Evolutionary conservation across 257 asterid species (phyloP).

Genomic region (Rubia yunnanensis): DNA sequence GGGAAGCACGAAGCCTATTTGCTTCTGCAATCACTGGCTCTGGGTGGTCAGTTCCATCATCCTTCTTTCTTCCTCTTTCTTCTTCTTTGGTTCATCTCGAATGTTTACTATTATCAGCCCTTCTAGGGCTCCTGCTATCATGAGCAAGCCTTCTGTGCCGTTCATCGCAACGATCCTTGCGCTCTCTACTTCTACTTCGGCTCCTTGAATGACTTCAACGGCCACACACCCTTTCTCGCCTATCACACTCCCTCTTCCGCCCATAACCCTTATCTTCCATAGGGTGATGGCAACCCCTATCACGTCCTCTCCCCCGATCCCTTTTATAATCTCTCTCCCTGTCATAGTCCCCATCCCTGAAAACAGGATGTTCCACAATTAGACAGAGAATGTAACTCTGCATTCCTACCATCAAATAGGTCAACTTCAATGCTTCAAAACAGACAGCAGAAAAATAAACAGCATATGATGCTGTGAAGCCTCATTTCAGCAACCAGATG

Average conservation of each 20-base stretch:
- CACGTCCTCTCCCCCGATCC: conserved; percentile 28
- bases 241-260: conserved; percentile 64
- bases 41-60: conserved; percentile 92
- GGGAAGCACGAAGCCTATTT: conserved; percentile 74
- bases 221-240: conserved; percentile 70
- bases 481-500: background rate
- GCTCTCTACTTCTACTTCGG: conserved; percentile 78
- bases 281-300: conserved; percentile 53
- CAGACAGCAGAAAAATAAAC: background rate
- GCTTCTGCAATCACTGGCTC: conserved; percentile 96
- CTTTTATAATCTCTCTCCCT: conserved; percentile 40
- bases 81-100: conserved; percentile 53
- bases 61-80: conserved; percentile 70
- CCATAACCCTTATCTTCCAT: conserved; percentile 72
- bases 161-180: conserved; percentile 63
- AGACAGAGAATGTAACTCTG: background rate
- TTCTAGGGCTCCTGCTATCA: conserved; percentile 60
- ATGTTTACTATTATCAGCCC: conserved; percentile 27
- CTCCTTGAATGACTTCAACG: conserved; percentile 76
- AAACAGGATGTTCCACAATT: background rate
- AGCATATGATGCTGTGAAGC: background rate
- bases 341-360: conserved; percentile 33
- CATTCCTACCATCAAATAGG: background rate
- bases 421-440: background rate
- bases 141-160: conserved; percentile 56